phyloP scores from a whole-genome alignment of 2,329 filamentous ascomycete genomes.

The Pezicula carpinea region DNA sequence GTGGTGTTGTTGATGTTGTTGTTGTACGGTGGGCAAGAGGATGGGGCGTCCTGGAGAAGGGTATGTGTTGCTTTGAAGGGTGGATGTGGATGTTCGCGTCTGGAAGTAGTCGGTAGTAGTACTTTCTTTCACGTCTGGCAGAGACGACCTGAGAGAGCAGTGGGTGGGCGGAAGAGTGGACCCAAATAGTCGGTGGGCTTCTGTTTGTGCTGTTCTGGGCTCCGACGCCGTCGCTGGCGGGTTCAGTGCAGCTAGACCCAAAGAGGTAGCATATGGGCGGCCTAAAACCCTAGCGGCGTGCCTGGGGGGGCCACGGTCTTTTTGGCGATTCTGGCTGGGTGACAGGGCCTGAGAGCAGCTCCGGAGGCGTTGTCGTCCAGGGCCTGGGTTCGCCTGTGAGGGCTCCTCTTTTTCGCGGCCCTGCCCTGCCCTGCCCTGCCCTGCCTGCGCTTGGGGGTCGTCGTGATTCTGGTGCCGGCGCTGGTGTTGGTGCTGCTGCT shows the following conservation, averaged over 20 bases:
- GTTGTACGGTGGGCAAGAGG: not conserved
- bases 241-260: not conserved
- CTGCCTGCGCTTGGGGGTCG: too few species aligned
- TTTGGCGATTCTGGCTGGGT: not conserved
- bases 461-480: too few species aligned
- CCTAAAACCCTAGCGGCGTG: not conserved
- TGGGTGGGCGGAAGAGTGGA: constrained; percentile 1
- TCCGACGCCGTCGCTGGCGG: not conserved
- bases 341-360: too few species aligned
- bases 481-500: too few species aligned
- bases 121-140: not conserved
- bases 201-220: not conserved
- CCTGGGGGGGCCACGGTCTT: not conserved
- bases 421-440: not conserved
- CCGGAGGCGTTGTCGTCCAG: too few species aligned
- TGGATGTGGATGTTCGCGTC: constrained; percentile 13
- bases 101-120: constrained; percentile 7
- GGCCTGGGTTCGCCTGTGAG: too few species aligned
- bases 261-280: not conserved
- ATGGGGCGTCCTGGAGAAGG: too few species aligned
- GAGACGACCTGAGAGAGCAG: not conserved
- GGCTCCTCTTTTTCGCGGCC: not conserved
- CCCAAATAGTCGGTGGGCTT: constrained; percentile 1
- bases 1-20: not conserved
- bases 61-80: constrained; percentile 2